Base-by-base conservation (phyloP, 495 filamentous ascomycete species). In the Trichoderma gamsii region DNA sequence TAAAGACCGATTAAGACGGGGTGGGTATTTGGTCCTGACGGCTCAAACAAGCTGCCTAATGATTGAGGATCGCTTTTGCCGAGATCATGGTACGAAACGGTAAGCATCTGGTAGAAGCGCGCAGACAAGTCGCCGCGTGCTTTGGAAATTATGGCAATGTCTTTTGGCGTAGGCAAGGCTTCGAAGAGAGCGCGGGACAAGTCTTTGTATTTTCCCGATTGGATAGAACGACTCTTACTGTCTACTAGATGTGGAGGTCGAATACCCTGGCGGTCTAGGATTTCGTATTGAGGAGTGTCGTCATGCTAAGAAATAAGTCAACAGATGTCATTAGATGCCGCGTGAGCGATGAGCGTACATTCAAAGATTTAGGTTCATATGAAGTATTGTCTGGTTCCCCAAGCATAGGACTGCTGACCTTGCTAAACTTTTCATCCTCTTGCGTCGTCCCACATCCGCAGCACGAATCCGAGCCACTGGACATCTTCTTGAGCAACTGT, bases 1-100 rank as follows among this genome's bases (percentile, higher is more conserved):
- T 76, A 80, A 25, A 76, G 78, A 9, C 82, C 82, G 13, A 84
- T 74, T 11, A 81, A 68, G 3, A 82, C 78, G 3, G 82, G 82
- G 72, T 83, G 81, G 18, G 7, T 1, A 46, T 46, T 46, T 46
- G 43, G 18, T 46, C 43, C 43, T 16, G 43, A 18, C 18, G 12
- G 43, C 12, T 46, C 43, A 46, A 46, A 46, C 6, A 46, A 12
- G 43, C 43, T 18, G 5, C 18, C 43, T 18, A 46, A 46, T 46
- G 43, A 46, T 18, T 18, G 43, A 46, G 43, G 43, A 18, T 18
- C 43, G 43, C 18, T 16, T 11, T 46, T 15, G 0, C 18, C 12
- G 43, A 46, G 43, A 12, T 46, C 43, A 46, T 46, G 9, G 43
- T 46, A 46, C 1, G 43, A 18, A 4, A 46, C 43, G 43, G 43